Percentiles rank a stretch among this genome's conserved stretches.
Evolutionary conservation across 306 rosid species (phyloP).

Genomic region (Quercus suber): DNA sequence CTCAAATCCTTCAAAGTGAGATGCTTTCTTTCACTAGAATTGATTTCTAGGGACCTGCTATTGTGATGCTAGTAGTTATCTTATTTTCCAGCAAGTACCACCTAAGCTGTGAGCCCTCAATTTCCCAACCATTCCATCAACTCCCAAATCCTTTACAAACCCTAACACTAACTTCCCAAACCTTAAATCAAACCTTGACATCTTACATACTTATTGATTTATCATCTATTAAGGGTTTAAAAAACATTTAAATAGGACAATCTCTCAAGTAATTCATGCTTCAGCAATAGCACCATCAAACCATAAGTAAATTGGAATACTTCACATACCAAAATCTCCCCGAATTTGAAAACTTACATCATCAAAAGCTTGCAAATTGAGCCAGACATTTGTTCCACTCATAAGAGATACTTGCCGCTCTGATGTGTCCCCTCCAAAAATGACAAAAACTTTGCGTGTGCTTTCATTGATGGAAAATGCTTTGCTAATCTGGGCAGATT

Average conservation of each 20-base stretch:
- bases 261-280: conserved; percentile 4
- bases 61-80: too few relatives aligned
- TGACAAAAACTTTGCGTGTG: conserved; percentile 68
- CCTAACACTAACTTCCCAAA: too few relatives aligned
- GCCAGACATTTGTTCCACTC: conserved; percentile 99
- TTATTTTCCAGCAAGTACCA: too few relatives aligned
- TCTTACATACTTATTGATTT: neutral
- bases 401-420: conserved; percentile 99
- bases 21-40: too few relatives aligned
- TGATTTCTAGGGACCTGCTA: too few relatives aligned
- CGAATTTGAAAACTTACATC: conserved; percentile 62
- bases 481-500: conserved; percentile 32
- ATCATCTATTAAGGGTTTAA: neutral
- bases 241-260: conserved; percentile 1
- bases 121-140: too few relatives aligned
- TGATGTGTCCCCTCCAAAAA: conserved; percentile 94
- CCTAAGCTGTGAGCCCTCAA: too few relatives aligned
- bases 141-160: too few relatives aligned
- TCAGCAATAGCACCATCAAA: neutral
- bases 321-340: conserved; percentile 10
- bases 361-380: conserved; percentile 80
- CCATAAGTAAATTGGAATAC: conserved; percentile 7
- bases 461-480: conserved; percentile 38
- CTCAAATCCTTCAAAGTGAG: too few relatives aligned
- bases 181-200: too few relatives aligned